A percentile compares a stretch with the other conserved stretches of the same genome.
phyloP scores from a whole-genome alignment of 768 basidiomycete species.

The Auricularia sp. region DNA sequence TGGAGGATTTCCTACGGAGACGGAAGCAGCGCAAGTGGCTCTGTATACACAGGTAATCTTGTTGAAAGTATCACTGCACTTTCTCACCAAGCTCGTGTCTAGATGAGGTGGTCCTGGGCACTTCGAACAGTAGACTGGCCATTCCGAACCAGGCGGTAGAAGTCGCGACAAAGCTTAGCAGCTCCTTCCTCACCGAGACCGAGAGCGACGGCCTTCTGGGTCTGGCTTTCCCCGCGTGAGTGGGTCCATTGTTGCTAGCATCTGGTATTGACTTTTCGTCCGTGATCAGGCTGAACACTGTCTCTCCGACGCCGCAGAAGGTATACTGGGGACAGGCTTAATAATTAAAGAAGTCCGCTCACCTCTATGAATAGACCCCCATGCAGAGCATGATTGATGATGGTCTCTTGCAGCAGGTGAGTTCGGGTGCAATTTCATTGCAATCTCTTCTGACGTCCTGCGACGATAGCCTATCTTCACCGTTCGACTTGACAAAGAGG shows the following conservation, averaged over 20 bases:
- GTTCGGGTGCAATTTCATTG: background rate
- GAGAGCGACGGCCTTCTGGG: conserved; percentile 30
- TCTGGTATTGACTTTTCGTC: background rate
- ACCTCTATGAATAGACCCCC: conserved; percentile 16
- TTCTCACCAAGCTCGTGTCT: too few relatives aligned
- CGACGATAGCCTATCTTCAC: conserved; percentile 3
- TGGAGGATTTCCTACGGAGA: conserved; percentile 14
- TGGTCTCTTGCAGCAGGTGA: conserved; percentile 11
- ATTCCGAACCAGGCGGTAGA: conserved; percentile 29
- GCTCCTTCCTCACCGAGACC: conserved; percentile 23
- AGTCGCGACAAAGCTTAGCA: conserved; percentile 24
- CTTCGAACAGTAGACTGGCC: conserved; percentile 10
- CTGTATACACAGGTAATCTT: background rate
- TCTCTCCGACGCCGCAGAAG: conserved; percentile 23
- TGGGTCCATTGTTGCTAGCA: background rate
- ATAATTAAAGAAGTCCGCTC: background rate
- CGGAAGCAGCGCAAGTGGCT: conserved; percentile 7
- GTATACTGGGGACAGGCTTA: background rate
- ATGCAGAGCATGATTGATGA: conserved; percentile 31
- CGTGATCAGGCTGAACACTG: conserved; percentile 22
- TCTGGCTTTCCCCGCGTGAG: conserved; percentile 24
- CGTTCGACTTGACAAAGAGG: conserved; percentile 27
- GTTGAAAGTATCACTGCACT: too few relatives aligned
- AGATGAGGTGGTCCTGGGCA: background rate
- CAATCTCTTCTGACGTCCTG: background rate